Evolutionary conservation across 2,329 filamentous ascomycete species (phyloP), one percentile per base, ranked within the genome.

Genomic region (Neofusicoccum ribis): DNA sequence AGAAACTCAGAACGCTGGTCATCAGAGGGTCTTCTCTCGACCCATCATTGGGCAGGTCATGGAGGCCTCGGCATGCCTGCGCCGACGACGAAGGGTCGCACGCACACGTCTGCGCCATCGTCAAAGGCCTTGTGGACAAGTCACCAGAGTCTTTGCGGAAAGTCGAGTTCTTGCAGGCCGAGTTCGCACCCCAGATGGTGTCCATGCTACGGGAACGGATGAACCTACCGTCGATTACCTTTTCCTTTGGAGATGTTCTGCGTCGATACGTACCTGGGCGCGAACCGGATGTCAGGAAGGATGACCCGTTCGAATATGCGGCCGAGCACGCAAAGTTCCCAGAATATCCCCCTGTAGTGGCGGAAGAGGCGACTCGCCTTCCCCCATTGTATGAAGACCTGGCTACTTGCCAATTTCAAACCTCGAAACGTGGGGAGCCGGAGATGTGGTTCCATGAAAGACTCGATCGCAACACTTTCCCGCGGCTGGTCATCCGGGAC

Each of bases 301-400:
- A 60, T 12, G 52, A 43, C 31, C 14, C 39, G 5, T 2, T 1
- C 11, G 36, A 56, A 2, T 17, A 27, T 14, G 39, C 15, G 8
- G 23, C 8, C 14, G 37, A 59, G 2, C 12, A 11, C 5, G 17
- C 15, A 34, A 1, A 67, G 69, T 9, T 73, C 60, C 14, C 73
- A 50, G 7, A 77, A 68, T 50, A 74, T 72, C 3, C 69, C 50
- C n/a, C 76, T 73, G 6, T 72, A 71, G 36, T 74, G 66, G 41
- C 75, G 69, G 68, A 76, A 76, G 3, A 75, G 77, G 17, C 74
- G 60, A 58, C 5, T 5, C 14, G 23, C 27, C n/a, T 43, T 23
- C 23, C n/a, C 14, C 7, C 17, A 2, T 12, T 52, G 15, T 37
- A 37, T 7, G n/a, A 37, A 4, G 15, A 43, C 27, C 27, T 5